phyloP scores from a whole-genome alignment of 306 rosid genomes.

The Begonia fuchsioides region DNA sequence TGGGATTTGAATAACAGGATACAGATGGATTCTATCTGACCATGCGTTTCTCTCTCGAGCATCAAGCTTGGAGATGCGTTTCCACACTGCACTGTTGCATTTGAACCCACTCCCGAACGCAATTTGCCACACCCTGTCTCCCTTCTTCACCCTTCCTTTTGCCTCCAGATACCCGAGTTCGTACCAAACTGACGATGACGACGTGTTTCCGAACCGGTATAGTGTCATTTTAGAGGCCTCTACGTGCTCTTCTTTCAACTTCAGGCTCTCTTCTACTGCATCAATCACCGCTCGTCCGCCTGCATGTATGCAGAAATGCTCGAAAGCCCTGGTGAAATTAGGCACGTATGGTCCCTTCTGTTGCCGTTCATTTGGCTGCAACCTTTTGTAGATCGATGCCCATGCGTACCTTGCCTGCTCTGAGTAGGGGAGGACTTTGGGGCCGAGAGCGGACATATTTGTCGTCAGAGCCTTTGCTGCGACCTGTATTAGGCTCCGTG shows the following conservation, averaged over 20 bases:
- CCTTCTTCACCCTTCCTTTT: constrained; percentile 44
- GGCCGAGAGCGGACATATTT: constrained; percentile 32
- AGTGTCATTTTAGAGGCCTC: constrained; percentile 74
- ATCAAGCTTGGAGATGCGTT: constrained; percentile 37
- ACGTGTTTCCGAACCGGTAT: constrained; percentile 59
- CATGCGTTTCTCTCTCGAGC: constrained; percentile 37
- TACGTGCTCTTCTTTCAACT: constrained; percentile 39
- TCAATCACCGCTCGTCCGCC: constrained; percentile 63
- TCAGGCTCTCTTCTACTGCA: constrained; percentile 34
- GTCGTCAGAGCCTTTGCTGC: constrained; percentile 46
- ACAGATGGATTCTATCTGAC: constrained; percentile 49
- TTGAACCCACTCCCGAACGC: constrained; percentile 67
- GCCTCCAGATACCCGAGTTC: constrained; percentile 49
- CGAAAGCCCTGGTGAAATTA: constrained; percentile 40
- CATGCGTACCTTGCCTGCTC: constrained; percentile 33
- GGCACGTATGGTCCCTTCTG: constrained; percentile 26
- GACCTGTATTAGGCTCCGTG: constrained; percentile 28
- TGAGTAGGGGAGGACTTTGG: constrained; percentile 48
- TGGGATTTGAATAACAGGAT: constrained; percentile 26
- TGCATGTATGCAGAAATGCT: constrained; percentile 68
- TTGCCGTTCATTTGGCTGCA: constrained; percentile 10
- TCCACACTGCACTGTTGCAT: constrained; percentile 64
- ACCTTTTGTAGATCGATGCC: constrained; percentile 22
- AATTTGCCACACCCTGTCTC: constrained; percentile 55
- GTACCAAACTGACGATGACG: constrained; percentile 63